Percentiles rank a stretch among this genome's conserved stretches.
phyloP scores from a whole-genome alignment of 2,329 filamentous ascomycete genomes.

The Bisporella sp. region DNA sequence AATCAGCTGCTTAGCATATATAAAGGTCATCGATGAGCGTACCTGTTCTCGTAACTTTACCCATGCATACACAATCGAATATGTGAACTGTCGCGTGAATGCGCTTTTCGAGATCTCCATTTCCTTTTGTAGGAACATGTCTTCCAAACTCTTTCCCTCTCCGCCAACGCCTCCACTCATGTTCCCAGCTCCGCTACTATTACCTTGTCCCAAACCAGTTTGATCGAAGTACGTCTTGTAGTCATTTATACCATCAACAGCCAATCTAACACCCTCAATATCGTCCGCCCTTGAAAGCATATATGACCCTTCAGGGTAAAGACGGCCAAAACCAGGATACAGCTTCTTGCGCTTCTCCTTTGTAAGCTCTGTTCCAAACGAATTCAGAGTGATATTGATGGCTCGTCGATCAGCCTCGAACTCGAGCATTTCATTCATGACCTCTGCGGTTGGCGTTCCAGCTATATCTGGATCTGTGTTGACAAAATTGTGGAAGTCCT shows the following conservation, averaged over 20 bases:
- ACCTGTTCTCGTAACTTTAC: conserved; percentile 97
- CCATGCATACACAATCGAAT: conserved; percentile 94
- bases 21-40: conserved; percentile 28
- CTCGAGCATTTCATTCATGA: conserved; percentile 93
- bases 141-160: conserved; percentile 86
- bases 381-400: conserved; percentile 99
- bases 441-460: conserved; percentile 82
- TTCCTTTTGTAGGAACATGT: conserved; percentile 98
- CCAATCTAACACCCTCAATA: conserved; percentile 84
- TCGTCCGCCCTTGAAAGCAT: conserved; percentile 96
- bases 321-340: conserved; percentile 83
- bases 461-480: conserved; percentile 81
- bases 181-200: conserved; percentile 69
- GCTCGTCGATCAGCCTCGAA: conserved; percentile 95
- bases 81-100: conserved; percentile 94
- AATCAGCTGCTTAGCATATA: conserved; percentile 26
- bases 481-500: conserved; percentile 94
- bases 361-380: conserved; percentile 90
- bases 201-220: conserved; percentile 69
- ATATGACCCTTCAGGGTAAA: conserved; percentile 89
- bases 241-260: conserved; percentile 86
- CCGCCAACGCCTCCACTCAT: conserved; percentile 73
- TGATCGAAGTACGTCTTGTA: conserved; percentile 97
- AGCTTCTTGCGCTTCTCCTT: conserved; percentile 94
- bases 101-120: conserved; percentile 96